Evolutionary conservation across 768 basidiomycete genomes (phyloP), one percentile per base, ranked within the genome.

Genomic region (Guyanaporus albipodus): DNA sequence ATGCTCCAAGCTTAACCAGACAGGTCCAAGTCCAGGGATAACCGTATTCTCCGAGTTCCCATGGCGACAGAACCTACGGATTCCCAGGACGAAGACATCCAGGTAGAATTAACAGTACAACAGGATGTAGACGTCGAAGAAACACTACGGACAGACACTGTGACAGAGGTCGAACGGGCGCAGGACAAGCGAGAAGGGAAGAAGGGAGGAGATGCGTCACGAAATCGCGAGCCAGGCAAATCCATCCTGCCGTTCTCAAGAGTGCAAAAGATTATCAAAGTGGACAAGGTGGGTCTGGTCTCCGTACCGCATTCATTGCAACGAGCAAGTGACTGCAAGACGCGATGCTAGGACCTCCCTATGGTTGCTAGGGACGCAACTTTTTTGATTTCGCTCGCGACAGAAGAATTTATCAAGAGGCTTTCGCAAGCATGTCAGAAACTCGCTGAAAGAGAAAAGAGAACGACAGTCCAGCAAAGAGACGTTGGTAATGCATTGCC

Each of bases 331-430:
- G 43, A 50, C 46, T 33, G 33, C 34, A 29, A 32, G n/a, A 32
- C 15, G 31, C 15, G 32, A 44, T 29, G 12, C 39, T n/a, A 91
- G 88, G 88, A 91, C 36, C 75, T 91, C 42, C 82, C 86, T 0
- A 80, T 82, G 33, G 72, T 90, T 5, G 82, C 83, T 10, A 83
- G 74, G 60, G 91, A 94, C 43, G 90, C 89, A 19, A 77, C 80
- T 0, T 82, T 90, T 54, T 67, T 91, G 51, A 83, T 94, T 37
- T 81, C 87, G 18, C 69, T 91, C 22, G 91, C 91, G 6, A 84
- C 92, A 45, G 92, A 95, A 67, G 85, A 91, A 63, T 94, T 95
- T 54, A 84, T 94, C 42, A 82, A 79, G 62, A 76, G 82, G 40
- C 68, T 94, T 23, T 75, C 78, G 26, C 79, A 85, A 46, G 85